These are phyloP conservation scores for Papiliotrema flavescens DNA, from an alignment of 1,284 basidiomycete species.

Conservation along the genomic window DNA sequence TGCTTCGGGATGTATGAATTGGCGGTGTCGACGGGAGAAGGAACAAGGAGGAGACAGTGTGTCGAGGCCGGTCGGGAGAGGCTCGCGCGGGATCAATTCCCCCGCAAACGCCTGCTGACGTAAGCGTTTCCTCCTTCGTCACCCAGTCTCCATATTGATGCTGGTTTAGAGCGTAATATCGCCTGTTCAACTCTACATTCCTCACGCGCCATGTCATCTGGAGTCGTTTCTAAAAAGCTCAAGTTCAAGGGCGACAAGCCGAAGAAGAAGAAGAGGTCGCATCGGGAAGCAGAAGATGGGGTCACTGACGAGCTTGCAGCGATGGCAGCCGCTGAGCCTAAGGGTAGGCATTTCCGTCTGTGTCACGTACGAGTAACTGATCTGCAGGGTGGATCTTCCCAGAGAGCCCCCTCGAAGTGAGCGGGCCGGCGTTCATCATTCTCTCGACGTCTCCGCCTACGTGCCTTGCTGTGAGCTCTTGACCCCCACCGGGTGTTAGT, in stretches of 20 bases:
- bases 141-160: too few relatives aligned
- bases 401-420: conserved; percentile 42
- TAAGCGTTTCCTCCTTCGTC: not conserved
- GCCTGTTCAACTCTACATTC: not conserved
- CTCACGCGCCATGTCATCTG: conserved; percentile 17
- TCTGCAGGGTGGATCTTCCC: conserved; percentile 50
- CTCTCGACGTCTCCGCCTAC: conserved; percentile 40
- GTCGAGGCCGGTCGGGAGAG: too few relatives aligned
- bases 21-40: too few relatives aligned
- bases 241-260: conserved; percentile 53
- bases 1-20: not conserved
- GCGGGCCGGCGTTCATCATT: conserved; percentile 50
- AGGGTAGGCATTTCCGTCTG: conserved; percentile 21
- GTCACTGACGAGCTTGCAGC: conserved; percentile 35
- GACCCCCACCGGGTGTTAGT: not conserved
- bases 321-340: conserved; percentile 42
- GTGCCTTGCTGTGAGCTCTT: conserved; percentile 39
- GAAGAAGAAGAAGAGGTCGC: conserved; percentile 52
- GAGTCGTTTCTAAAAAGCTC: conserved; percentile 45
- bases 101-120: not conserved
- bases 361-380: not conserved
- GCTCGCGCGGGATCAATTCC: too few relatives aligned
- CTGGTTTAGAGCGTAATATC: too few relatives aligned
- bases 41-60: too few relatives aligned
- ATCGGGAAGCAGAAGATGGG: conserved; percentile 28